Evolutionary conservation across 495 filamentous ascomycete species (phyloP).

Genomic region (Aspergillus hancockii): DNA sequence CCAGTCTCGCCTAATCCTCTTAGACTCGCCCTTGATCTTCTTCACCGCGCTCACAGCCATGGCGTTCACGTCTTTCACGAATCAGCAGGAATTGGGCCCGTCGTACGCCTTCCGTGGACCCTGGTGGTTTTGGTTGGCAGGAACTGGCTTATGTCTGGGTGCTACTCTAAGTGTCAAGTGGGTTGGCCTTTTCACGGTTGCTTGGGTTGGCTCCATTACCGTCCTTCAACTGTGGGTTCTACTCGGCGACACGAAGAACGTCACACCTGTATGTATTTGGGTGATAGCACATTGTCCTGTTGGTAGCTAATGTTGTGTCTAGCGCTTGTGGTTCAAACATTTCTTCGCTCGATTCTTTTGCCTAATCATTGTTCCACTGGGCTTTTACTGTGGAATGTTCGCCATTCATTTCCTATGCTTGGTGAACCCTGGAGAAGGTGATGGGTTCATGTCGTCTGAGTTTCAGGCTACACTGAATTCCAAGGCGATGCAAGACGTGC

Average conservation of each 20-base stretch:
- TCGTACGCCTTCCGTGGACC: slow-evolving; percentile 77
- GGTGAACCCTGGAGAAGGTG: slow-evolving; percentile 91
- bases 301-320: not conserved
- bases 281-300: not conserved
- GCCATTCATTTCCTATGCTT: slow-evolving; percentile 93
- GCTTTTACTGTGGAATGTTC: slow-evolving; percentile 95
- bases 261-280: slow-evolving; percentile 62
- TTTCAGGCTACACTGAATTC: slow-evolving; percentile 97
- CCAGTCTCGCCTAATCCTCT: slow-evolving; percentile 90
- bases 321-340: slow-evolving; percentile 91
- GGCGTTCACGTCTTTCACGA: slow-evolving; percentile 89
- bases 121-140: slow-evolving; percentile 98
- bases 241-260: slow-evolving; percentile 81
- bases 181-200: slow-evolving; percentile 98
- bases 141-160: slow-evolving; percentile 84
- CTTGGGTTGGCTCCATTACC: slow-evolving; percentile 94
- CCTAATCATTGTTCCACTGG: slow-evolving; percentile 84
- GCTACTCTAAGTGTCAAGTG: slow-evolving; percentile 96
- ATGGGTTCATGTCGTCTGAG: slow-evolving; percentile 99
- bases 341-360: slow-evolving; percentile 90
- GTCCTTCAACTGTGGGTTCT: slow-evolving; percentile 91
- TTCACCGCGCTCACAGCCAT: slow-evolving; percentile 92
- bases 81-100: slow-evolving; percentile 93
- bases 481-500: slow-evolving; percentile 92
- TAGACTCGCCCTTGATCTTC: slow-evolving; percentile 92